Evolutionary conservation across 805 yeast species (phyloP), one percentile per base, ranked within the genome.

Genomic region (Jamesozyma piceae): DNA sequence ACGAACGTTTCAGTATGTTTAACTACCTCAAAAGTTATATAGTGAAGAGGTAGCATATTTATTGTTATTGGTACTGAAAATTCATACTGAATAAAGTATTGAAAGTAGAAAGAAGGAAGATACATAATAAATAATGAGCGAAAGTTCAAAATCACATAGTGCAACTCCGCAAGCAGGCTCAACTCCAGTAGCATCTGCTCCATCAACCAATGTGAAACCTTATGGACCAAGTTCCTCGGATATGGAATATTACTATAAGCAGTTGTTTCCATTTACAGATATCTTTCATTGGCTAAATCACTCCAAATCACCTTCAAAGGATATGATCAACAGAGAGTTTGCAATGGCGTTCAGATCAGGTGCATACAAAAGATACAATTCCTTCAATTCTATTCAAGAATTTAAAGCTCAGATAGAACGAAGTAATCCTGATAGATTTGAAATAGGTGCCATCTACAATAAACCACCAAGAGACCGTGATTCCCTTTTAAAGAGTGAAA

Each of bases 271-370:
- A 3, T 86, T 83, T 66, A 73, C 79, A 49, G 71, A 77, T 30
- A 67, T 89, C n/a, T 89, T 81, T 64, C 80, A 76, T 48, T 90
- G 97, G 97, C 67, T 90, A 39, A 84, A 80, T 58, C 97, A 89
- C 60, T 79, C 94, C 0, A 85, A 82, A 2, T 76, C 74, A 36
- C 82, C 92, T 8, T 72, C 77, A 17, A 67, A 73, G 19, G 92
- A 85, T 58, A 89, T 90, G 65, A 76, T 86, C 17, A 78, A 84
- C 74, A 74, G 98, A 50, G 98, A 92, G 60, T 81, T 92, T 59
- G 97, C 98, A 2, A 87, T 82, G 69, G 95, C 90, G 45, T 79
- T 82, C 54, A 73, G 82, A 49, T 77, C 85, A 26, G 97, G 94
- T 14, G 92, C 88, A 1, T 92, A 90, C 58, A 82, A 85, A 51